These are phyloP conservation scores for Raffaelea albimanens DNA, from an alignment of 2,329 filamentous ascomycete species.

Conservation along the genomic window DNA sequence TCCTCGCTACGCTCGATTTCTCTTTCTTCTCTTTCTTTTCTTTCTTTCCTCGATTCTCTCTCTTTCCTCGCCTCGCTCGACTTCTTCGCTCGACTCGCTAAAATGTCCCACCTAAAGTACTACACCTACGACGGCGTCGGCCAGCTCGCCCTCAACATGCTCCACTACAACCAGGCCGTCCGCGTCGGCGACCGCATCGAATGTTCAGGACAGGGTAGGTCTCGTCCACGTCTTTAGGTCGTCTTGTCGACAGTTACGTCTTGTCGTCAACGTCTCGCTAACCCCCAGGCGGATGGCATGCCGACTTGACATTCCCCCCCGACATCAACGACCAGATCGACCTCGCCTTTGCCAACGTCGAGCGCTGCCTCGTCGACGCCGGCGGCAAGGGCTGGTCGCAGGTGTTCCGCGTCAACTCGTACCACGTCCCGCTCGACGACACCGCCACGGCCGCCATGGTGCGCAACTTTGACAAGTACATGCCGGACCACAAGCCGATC, in stretches of 20 bases:
- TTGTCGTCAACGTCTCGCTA: neutral
- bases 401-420: slow-evolving; percentile 11
- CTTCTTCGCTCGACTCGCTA: no score
- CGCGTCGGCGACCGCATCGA: neutral
- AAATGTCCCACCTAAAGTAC: neutral
- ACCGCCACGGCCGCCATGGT: neutral
- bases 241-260: neutral
- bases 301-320: neutral
- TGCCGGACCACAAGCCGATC: neutral
- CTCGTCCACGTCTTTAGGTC: neutral
- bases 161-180: neutral
- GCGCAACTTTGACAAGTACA: neutral
- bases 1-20: neutral
- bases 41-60: no score
- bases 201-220: neutral
- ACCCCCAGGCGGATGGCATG: neutral
- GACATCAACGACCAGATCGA: slow-evolving; percentile 24
- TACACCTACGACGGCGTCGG: neutral
- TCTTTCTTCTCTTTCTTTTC: neutral
- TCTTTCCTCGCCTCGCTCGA: no score
- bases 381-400: slow-evolving; percentile 28
- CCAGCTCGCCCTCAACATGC: no score
- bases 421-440: neutral
- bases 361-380: slow-evolving; percentile 34
- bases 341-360: slow-evolving; percentile 43